Base-by-base conservation (phyloP, 805 yeast genomes). In the Metschnikowia amazonensis region DNA sequence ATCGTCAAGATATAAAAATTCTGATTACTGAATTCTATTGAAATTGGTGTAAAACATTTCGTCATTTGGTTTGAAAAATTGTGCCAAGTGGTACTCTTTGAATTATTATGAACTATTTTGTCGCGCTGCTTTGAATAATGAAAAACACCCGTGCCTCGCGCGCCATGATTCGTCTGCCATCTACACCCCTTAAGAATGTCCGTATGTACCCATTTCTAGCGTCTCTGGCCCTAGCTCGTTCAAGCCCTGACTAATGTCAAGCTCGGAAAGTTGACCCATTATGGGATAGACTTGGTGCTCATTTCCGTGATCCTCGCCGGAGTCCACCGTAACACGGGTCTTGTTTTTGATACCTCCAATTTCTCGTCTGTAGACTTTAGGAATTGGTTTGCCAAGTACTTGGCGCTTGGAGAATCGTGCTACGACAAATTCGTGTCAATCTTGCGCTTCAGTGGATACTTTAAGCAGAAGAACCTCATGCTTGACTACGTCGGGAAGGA, bases 241-340 rank as follows among this genome's bases (percentile, higher is more conserved):
- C 9, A 18, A 10, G 8, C 29, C 9, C 21, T 37, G 23, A 34
- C 47, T 50, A 45, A 48, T 42, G 10, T 5, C 16, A 24, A 75
- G 86, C 52, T 86, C 33, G 89, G 89, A 2, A 79, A 73, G 61
- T 53, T 83, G 45, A 63, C 85, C 9, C 97, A 89, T 65, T 79
- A 80, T 55, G 78, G 92, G 0, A 58, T 89, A 45, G 97, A 90
- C 60, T 74, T 89, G 51, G 79, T 90, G 3, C 70, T 90, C 47
- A 69, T 88, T 7, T 86, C 96, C 2, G 80, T 94, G 62, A 72
- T 90, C 11, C 69, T 92, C 36, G 96, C 97, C 0, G 96, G 96
- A 3, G 76, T 90, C 43, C 84, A 88, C 61, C 77, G 89, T 50
- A 82, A 86, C 50, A 86, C 96, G 0, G 97, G 97, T 0, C 70